Evolutionary conservation across 2,329 filamentous ascomycete species (phyloP).

Genomic region (Peltaster fructicola): DNA sequence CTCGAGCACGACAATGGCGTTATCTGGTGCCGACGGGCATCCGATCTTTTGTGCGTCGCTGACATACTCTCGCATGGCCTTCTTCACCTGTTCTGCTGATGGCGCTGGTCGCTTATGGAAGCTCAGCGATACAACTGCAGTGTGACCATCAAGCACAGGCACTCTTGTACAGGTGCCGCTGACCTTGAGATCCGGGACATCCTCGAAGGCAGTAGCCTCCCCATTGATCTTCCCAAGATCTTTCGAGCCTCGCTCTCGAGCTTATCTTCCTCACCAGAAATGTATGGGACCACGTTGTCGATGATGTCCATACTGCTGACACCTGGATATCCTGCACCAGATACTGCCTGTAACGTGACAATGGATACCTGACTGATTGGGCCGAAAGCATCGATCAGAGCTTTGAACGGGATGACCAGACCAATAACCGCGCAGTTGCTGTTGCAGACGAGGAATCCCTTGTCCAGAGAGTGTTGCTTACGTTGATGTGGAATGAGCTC

Average conservation of each 20-base stretch:
- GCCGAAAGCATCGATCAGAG: constrained; percentile 72
- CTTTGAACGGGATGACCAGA: constrained; percentile 84
- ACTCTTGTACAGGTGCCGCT: constrained; percentile 86
- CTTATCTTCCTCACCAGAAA: constrained; percentile 89
- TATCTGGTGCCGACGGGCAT: constrained; percentile 68
- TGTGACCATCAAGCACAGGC: constrained; percentile 88
- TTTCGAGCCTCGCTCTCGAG: constrained; percentile 88
- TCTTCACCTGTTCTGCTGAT: constrained; percentile 55
- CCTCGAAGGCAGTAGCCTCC: constrained; percentile 55
- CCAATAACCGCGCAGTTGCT: constrained; percentile 97
- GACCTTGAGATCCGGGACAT: constrained; percentile 57
- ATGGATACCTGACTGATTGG: constrained; percentile 61
- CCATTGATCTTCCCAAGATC: constrained; percentile 67
- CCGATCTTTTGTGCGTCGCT: constrained; percentile 68
- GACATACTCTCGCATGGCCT: constrained; percentile 63
- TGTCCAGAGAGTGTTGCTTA: constrained; percentile 50
- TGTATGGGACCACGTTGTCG: constrained; percentile 91
- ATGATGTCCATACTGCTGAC: constrained; percentile 89
- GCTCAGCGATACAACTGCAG: constrained; percentile 74
- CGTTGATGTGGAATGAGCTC: constrained; percentile 81
- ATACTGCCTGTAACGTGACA: constrained; percentile 89
- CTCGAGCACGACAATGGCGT: constrained; percentile 75
- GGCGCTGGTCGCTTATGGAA: constrained; percentile 65
- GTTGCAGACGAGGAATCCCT: constrained; percentile 92
- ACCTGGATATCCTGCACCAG: constrained; percentile 77